These are phyloP conservation scores for Globisporangium abappressorium DNA, from an alignment of 352 stramenopile species.

Conservation along the genomic window DNA sequence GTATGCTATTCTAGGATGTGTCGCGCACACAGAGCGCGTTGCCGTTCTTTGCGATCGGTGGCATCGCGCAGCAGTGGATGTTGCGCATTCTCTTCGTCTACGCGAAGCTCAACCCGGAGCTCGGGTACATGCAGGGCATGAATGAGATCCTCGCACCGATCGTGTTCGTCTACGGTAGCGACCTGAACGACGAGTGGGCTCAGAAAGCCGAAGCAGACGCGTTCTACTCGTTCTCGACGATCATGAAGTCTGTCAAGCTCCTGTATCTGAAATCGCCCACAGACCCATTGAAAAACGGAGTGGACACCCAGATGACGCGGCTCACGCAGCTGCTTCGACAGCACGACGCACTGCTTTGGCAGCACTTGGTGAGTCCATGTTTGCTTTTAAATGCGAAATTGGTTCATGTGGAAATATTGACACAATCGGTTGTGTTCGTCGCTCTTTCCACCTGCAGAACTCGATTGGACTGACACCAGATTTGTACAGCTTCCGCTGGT, in stretches of 20 bases:
- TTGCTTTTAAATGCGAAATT: not conserved
- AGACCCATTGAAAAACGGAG: constrained; percentile 47
- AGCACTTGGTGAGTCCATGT: constrained; percentile 49
- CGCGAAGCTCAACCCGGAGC: constrained; percentile 68
- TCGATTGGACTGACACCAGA: constrained; percentile 55
- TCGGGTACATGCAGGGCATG: constrained; percentile 95
- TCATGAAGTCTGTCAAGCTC: constrained; percentile 46
- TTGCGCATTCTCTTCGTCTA: constrained; percentile 72
- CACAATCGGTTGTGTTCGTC: constrained; percentile 1
- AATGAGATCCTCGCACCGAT: constrained; percentile 92
- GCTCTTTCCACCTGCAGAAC: constrained; percentile 32
- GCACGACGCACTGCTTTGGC: constrained; percentile 60
- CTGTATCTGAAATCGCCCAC: constrained; percentile 40
- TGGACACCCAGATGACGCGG: constrained; percentile 56
- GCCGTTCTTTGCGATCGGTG: constrained; percentile 41
- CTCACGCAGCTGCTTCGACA: constrained; percentile 49
- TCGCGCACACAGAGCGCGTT: constrained; percentile 55
- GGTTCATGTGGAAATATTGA: not conserved
- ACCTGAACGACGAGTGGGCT: constrained; percentile 30
- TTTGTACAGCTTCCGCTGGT: constrained; percentile 73
- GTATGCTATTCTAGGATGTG: constrained; percentile 38
- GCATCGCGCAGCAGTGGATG: constrained; percentile 65
- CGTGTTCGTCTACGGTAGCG: constrained; percentile 69
- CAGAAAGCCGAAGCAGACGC: constrained; percentile 47
- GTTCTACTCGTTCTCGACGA: constrained; percentile 47